Evolutionary conservation across 352 stramenopile species (phyloP).

Genomic region (Phytopythium boreale): DNA sequence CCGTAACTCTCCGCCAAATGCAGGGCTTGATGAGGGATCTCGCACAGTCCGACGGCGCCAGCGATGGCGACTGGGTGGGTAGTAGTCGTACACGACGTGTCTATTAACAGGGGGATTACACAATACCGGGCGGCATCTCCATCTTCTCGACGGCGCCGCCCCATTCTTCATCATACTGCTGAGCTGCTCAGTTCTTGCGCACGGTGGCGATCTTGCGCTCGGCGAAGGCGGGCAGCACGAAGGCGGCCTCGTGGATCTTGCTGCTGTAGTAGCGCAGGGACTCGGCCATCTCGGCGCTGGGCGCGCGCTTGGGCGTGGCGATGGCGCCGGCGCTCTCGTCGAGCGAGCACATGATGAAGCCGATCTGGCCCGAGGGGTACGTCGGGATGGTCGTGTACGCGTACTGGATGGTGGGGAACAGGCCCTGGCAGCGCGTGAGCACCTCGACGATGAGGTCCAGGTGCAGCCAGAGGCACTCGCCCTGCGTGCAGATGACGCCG

Average conservation of each 20-base stretch:
- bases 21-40: slow-evolving; percentile 14
- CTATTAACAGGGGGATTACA: slow-evolving; percentile 12
- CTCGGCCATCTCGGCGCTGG: slow-evolving; percentile 52
- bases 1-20: slow-evolving; percentile 4
- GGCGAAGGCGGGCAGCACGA: slow-evolving; percentile 96
- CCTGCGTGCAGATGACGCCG: slow-evolving; percentile 90
- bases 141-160: too few relatives aligned
- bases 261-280: slow-evolving; percentile 94
- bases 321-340: slow-evolving; percentile 57
- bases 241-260: slow-evolving; percentile 94
- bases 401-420: slow-evolving; percentile 97
- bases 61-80: neutral
- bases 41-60: neutral
- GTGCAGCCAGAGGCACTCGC: slow-evolving; percentile 99
- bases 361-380: slow-evolving; percentile 99
- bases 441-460: slow-evolving; percentile 96
- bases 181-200: slow-evolving; percentile 54
- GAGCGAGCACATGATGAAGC: slow-evolving; percentile 93
- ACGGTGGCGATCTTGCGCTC: slow-evolving; percentile 79
- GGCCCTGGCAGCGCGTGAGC: slow-evolving; percentile 82
- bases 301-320: slow-evolving; percentile 66
- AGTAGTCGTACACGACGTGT: neutral
- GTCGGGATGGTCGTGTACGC: slow-evolving; percentile 98
- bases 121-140: slow-evolving; percentile 1
- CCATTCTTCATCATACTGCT: neutral